A percentile compares a stretch with the other conserved stretches of the same genome.
These are phyloP conservation scores for Lasiodiplodia sp. DNA, from an alignment of 2,329 filamentous ascomycete species.

Conservation along the genomic window DNA sequence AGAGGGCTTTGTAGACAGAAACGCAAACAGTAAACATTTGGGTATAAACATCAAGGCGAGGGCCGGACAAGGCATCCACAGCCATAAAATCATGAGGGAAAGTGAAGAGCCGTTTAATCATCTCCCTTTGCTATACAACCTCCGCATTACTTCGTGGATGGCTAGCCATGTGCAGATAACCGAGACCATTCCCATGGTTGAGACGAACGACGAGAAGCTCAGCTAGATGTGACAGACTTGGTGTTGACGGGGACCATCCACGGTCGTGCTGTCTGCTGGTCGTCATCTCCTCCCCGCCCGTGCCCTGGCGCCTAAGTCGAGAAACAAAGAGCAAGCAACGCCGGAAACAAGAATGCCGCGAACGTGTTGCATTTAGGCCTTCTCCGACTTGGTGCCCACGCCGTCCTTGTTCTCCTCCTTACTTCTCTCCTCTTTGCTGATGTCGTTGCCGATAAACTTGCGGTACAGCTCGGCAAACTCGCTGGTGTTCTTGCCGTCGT, in stretches of 20 bases:
- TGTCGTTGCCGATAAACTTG: conserved; percentile 40
- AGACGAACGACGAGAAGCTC: conserved; percentile 17
- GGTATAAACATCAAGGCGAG: conserved; percentile 21
- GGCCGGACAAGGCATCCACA: conserved; percentile 11
- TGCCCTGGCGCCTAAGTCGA: conserved; percentile 3
- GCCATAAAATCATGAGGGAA: conserved; percentile 16
- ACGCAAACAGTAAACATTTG: conserved; percentile 19
- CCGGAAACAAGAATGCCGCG: conserved; percentile 5
- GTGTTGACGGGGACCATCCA: conserved; percentile 14
- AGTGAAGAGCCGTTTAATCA: conserved; percentile 3
- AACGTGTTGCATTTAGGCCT: conserved; percentile 36
- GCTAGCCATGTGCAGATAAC: conserved; percentile 17
- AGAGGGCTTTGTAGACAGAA: background rate
- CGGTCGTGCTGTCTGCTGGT: conserved; percentile 1
- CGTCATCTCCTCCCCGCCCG: conserved; percentile 9
- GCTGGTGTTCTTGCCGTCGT: conserved; percentile 44
- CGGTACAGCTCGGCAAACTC: conserved; percentile 44
- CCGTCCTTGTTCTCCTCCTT: conserved; percentile 46
- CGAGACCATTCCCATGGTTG: conserved; percentile 9
- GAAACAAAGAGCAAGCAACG: conserved; percentile 2
- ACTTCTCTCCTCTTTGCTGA: conserved; percentile 44
- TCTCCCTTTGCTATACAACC: conserved; percentile 22
- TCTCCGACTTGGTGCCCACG: conserved; percentile 42
- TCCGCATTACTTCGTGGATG: conserved; percentile 18
- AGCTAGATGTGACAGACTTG: background rate